Evolutionary conservation across 306 rosid genomes (phyloP).

Genomic region (Canavalia ensiformis): DNA sequence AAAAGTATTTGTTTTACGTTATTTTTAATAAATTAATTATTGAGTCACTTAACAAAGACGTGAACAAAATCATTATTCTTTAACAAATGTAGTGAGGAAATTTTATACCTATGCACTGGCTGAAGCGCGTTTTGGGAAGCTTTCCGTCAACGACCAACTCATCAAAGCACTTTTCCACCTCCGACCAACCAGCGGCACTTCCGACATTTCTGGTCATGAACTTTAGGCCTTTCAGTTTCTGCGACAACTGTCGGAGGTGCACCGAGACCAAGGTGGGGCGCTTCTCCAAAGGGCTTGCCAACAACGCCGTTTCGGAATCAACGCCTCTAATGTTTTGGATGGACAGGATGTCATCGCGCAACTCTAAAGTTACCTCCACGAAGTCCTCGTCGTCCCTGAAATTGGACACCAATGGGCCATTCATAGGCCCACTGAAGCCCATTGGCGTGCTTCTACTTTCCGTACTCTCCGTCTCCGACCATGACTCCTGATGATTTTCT

Average conservation of each 20-base stretch:
- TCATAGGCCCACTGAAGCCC: slow-evolving; percentile 76
- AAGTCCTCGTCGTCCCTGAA: slow-evolving; percentile 67
- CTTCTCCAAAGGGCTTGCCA: slow-evolving; percentile 69
- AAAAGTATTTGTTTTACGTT: no score
- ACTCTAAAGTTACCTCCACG: slow-evolving; percentile 86
- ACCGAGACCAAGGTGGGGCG: slow-evolving; percentile 60
- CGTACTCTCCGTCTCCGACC: slow-evolving; percentile 68
- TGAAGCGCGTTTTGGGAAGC: no score
- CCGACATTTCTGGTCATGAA: slow-evolving; percentile 80
- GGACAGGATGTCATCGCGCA: slow-evolving; percentile 69
- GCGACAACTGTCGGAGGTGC: slow-evolving; percentile 75
- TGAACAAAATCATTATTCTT: no score
- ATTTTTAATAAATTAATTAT: no score
- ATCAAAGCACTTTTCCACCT: slow-evolving; percentile 24
- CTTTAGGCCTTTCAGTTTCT: slow-evolving; percentile 82
- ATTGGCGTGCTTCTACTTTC: slow-evolving; percentile 59
- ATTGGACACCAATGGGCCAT: slow-evolving; percentile 67
- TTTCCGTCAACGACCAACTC: no score
- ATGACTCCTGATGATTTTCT: slow-evolving; percentile 57
- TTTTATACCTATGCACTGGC: no score
- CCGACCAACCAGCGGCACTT: slow-evolving; percentile 68
- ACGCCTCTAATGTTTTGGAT: slow-evolving; percentile 79
- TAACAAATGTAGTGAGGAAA: no score
- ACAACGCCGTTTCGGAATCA: slow-evolving; percentile 69
- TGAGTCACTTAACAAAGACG: no score